Base-by-base conservation (phyloP, 23 red algal species). In the Pyropia haitanensis region DNA sequence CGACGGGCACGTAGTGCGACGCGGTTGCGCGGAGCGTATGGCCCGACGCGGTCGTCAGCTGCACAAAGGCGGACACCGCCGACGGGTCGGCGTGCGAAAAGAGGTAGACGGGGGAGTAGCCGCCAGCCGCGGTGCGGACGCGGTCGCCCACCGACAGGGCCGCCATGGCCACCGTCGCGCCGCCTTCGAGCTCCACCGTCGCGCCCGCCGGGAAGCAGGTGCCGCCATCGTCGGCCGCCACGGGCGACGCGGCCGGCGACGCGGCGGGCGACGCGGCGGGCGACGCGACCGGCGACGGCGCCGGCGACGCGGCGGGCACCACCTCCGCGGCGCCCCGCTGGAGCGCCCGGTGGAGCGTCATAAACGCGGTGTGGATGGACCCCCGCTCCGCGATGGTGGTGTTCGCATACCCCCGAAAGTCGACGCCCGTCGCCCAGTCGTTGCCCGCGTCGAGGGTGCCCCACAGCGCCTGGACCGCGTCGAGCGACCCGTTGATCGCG, bases 201-300 rank as follows among this genome's bases (percentile, higher is more conserved):
- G 82, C 71, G 24, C 22, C 24, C 17, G 34, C 61, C 8, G 82
- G 82, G 64, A 88, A 88, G 53, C 82, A 88, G 15, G 75, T 73
- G 49, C 14, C 52, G 5, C 39, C 39, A 25, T 60, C 57, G 29
- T 25, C 24, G 3, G 74, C 34, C 24, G 74, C 20, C 56, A 24
- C 49, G 9, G 74, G 74, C 15, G 27, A 22, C 57, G 72, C 24
- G n/a, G 44, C 30, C 2, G 48, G 29, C 31, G 64, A 10, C 0
- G 21, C 65, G 7, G 69, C 24, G 9, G 32, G 29, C 1, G 70
- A 52, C 14, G n/a, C 61, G 25, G 34, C 18, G 2, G 29, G 25
- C 5, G 16, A 33, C 18, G 17, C 60, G 23, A 57, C 26, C 0
- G 72, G 51, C 46, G 64, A 39, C 25, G 33, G 50, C 12, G 58